phyloP scores from a whole-genome alignment of 2,329 filamentous ascomycete species.

The Colletotrichum sp. region DNA sequence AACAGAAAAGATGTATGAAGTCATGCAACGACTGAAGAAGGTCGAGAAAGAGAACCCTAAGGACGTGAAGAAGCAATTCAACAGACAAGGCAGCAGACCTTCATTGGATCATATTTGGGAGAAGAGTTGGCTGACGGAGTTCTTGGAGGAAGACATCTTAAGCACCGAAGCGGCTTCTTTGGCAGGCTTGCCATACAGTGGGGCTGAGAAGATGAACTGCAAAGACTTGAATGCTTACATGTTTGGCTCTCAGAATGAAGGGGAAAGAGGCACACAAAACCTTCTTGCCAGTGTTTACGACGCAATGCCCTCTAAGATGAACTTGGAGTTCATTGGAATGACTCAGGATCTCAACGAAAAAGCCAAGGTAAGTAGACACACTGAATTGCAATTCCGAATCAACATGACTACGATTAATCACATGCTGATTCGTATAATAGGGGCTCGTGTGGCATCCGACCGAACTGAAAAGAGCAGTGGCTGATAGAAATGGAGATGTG shows the following conservation, averaged over 20 bases:
- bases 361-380: neutral
- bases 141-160: too few relatives aligned
- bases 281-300: neutral
- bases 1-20: neutral
- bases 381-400: too few relatives aligned
- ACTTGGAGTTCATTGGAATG: neutral
- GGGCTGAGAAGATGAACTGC: neutral
- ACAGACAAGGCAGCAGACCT: rapidly evolving
- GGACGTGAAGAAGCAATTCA: neutral
- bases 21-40: neutral
- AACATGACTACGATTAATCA: rapidly evolving
- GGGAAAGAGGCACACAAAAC: neutral
- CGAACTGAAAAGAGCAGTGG: too few relatives aligned
- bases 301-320: neutral
- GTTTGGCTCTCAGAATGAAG: rapidly evolving
- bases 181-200: rapidly evolving
- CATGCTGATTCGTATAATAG: rapidly evolving
- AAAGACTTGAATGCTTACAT: neutral
- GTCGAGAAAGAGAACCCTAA: too few relatives aligned
- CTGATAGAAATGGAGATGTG: neutral
- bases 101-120: neutral
- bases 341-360: neutral
- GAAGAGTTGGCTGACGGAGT: neutral
- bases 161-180: neutral
- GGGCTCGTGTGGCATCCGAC: neutral